Evolutionary conservation across 2,329 filamentous ascomycete species (phyloP).

Genomic region (Didymosphaeria variabile): DNA sequence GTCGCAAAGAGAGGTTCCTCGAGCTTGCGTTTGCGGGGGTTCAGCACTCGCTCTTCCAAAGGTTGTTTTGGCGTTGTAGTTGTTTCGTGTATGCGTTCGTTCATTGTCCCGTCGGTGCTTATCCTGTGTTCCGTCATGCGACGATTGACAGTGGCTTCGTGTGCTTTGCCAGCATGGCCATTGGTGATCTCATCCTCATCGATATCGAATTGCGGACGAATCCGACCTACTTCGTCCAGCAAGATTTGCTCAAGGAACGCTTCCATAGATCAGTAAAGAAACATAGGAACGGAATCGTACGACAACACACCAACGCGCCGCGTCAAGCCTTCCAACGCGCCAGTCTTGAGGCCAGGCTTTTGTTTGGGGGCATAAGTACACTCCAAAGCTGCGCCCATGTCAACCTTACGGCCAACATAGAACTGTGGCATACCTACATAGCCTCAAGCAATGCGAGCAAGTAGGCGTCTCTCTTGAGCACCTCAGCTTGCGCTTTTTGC

Average conservation of each 20-base stretch:
- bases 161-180: neutral
- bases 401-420: conserved; percentile 15
- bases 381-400: conserved; percentile 32
- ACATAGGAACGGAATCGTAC: neutral
- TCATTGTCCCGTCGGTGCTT: neutral
- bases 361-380: conserved; percentile 45
- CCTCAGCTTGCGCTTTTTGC: conserved; percentile 44
- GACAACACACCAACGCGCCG: conserved; percentile 40
- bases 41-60: conserved; percentile 10
- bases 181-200: conserved; percentile 15
- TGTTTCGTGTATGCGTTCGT: neutral
- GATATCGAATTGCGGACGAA: conserved; percentile 32
- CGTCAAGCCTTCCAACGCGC: conserved; percentile 44
- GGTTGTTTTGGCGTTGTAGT: neutral
- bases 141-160: neutral
- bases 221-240: conserved; percentile 37
- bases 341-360: conserved; percentile 45
- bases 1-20: conserved; percentile 24
- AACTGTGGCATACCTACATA: conserved; percentile 32
- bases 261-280: conserved; percentile 22
- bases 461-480: conserved; percentile 43
- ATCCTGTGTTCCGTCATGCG: neutral
- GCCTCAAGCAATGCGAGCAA: conserved; percentile 44
- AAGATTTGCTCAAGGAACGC: conserved; percentile 43
- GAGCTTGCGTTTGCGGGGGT: conserved; percentile 38